These are phyloP conservation scores for Maudiozyma saulgeensis DNA, from an alignment of 805 yeast species.

Conservation along the genomic window DNA sequence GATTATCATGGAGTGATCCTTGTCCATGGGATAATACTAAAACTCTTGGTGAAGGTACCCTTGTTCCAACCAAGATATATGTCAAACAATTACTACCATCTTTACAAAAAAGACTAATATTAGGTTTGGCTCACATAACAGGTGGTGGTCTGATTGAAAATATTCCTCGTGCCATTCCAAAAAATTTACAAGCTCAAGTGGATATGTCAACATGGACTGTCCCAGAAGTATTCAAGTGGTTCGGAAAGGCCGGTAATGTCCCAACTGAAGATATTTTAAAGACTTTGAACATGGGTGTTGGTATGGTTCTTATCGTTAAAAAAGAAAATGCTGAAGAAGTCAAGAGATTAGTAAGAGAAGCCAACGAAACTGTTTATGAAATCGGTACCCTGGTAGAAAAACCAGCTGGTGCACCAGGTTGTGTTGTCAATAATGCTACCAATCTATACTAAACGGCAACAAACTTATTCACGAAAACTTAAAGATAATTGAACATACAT, in stretches of 20 bases:
- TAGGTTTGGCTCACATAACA: slow-evolving; percentile 93
- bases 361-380: slow-evolving; percentile 66
- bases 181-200: slow-evolving; percentile 64
- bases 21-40: slow-evolving; percentile 78
- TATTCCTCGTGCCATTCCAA: slow-evolving; percentile 89
- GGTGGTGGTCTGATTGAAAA: slow-evolving; percentile 98
- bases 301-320: slow-evolving; percentile 86
- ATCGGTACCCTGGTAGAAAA: slow-evolving; percentile 53
- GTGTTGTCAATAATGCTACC: slow-evolving; percentile 43
- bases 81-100: slow-evolving; percentile 82
- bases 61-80: slow-evolving; percentile 88
- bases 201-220: slow-evolving; percentile 77
- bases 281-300: slow-evolving; percentile 93
- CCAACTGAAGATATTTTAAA: slow-evolving; percentile 77
- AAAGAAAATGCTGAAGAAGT: slow-evolving; percentile 53
- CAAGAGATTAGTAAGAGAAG: slow-evolving; percentile 41
- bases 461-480: neutral
- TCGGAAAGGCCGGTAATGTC: slow-evolving; percentile 83
- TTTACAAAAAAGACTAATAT: slow-evolving; percentile 52
- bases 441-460: slow-evolving; percentile 18
- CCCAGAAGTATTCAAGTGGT: slow-evolving; percentile 88
- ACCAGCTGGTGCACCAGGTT: slow-evolving; percentile 44
- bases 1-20: slow-evolving; percentile 55
- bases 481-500: neutral
- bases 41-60: slow-evolving; percentile 76